Evolutionary conservation across 1,284 basidiomycete genomes (phyloP), one percentile per base, ranked within the genome.

Genomic region (Boletus austroedulis): DNA sequence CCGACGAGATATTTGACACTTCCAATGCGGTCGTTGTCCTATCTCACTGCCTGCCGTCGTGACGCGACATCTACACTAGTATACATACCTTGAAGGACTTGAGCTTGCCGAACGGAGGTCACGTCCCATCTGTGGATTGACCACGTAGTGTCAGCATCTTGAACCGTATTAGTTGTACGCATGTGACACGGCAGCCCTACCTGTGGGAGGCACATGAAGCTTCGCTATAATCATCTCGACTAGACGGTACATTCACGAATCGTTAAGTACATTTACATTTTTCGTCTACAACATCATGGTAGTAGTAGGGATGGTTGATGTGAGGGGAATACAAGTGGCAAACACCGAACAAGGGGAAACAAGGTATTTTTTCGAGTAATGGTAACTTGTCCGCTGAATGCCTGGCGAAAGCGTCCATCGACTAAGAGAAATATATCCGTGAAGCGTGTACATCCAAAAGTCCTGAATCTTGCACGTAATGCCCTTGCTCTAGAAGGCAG

Each of bases 381-480:
- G 50, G 36, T 55, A 36, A 61, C 48, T 40, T 43, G 59, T 73
- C 61, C 62, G 40, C 63, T 43, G 24, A 58, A 58, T 66, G 62
- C 68, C 28, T n/a, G n/a, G n/a, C n/a, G 10, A 63, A 58, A 72
- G 51, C 47, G 71, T 71, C 69, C 69, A 23, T 64, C 67, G 38
- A 70, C 59, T 65, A 71, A 58, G 50, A 65, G 58, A 62, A 63
- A 52, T 53, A 44, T 60, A 62, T 71, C 64, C 68, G 15, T 72
- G 54, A 55, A 62, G 31, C 53, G 48, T 50, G 49, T 63, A 56
- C 54, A 60, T 44, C 58, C 59, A 53, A 38, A 57, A 62, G 55
- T 65, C 54, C 62, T 53, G 19, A 57, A 48, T 36, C 23, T 41
- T 48, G 48, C 28, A 47, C 53, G 56, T 23, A 24, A 24, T 36